Evolutionary conservation across 495 filamentous ascomycete species (phyloP).

Genomic region (Terfezia claveryi): DNA sequence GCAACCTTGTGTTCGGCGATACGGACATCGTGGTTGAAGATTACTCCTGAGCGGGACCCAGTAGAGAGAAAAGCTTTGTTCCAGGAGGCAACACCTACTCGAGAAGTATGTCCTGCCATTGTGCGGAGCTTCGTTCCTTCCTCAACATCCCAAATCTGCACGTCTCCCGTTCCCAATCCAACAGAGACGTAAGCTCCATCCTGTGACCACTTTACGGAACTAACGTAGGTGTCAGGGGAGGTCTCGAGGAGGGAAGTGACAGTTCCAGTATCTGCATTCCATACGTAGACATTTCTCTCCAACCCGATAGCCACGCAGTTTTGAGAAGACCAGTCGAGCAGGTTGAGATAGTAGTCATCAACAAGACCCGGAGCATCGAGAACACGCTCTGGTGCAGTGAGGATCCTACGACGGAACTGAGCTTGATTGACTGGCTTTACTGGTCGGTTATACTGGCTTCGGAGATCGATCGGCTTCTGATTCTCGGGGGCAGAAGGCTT

Average conservation of each 20-base stretch:
- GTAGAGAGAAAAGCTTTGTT: slow-evolving; percentile 93
- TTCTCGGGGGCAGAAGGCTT: slow-evolving; percentile 94
- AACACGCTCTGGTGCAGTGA: slow-evolving; percentile 87
- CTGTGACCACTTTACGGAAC: slow-evolving; percentile 94
- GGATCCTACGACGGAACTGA: slow-evolving; percentile 72
- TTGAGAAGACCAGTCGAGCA: slow-evolving; percentile 88
- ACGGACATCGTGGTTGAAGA: slow-evolving; percentile 97
- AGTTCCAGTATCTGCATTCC: slow-evolving; percentile 87
- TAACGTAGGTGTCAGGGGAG: slow-evolving; percentile 75
- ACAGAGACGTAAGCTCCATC: slow-evolving; percentile 94
- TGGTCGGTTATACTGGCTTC: slow-evolving; percentile 93
- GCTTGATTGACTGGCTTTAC: slow-evolving; percentile 54
- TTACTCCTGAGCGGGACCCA: slow-evolving; percentile 79
- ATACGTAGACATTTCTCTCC: slow-evolving; percentile 91
- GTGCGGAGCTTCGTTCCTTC: slow-evolving; percentile 86
- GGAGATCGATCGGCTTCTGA: slow-evolving; percentile 89
- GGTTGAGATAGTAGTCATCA: slow-evolving; percentile 97
- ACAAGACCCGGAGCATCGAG: slow-evolving; percentile 90
- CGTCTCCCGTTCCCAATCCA: slow-evolving; percentile 81
- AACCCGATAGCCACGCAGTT: slow-evolving; percentile 98
- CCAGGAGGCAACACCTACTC: slow-evolving; percentile 96
- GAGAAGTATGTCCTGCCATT: slow-evolving; percentile 93
- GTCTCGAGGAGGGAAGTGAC: slow-evolving; percentile 76
- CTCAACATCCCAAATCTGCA: slow-evolving; percentile 98
- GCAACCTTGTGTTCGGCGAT: slow-evolving; percentile 94